phyloP scores from a whole-genome alignment of 768 basidiomycete species.

The Auriscalpium vulgare region DNA sequence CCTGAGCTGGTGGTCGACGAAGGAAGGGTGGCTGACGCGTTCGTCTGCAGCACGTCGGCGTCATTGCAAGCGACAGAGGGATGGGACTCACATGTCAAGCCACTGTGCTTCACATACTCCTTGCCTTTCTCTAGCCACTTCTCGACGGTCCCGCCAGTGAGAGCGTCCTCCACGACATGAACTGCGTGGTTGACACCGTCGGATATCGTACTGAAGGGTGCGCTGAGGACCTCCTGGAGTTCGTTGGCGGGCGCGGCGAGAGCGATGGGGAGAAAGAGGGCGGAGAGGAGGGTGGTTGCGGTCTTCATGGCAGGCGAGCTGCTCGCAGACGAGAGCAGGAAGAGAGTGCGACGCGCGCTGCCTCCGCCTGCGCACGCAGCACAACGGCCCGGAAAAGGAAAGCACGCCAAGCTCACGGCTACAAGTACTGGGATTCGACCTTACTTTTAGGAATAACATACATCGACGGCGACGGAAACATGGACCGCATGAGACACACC shows the following conservation, averaged over 20 bases:
- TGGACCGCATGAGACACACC: slow-evolving; percentile 4
- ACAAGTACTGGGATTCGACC: slow-evolving; percentile 7
- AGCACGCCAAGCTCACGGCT: slow-evolving; percentile 1
- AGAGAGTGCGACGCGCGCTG: not conserved
- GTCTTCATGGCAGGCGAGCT: slow-evolving; percentile 30
- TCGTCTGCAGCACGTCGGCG: slow-evolving; percentile 25
- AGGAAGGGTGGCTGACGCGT: slow-evolving; percentile 30
- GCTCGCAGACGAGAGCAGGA: not conserved
- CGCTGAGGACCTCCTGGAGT: slow-evolving; percentile 34
- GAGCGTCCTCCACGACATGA: slow-evolving; percentile 34
- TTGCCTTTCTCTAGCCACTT: slow-evolving; percentile 57
- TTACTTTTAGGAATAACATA: not conserved
- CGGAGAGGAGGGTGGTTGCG: slow-evolving; percentile 22
- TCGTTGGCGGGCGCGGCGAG: slow-evolving; percentile 33
- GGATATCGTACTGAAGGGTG: slow-evolving; percentile 9
- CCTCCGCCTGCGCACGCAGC: no score
- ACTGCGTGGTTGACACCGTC: slow-evolving; percentile 27
- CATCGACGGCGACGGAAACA: not conserved
- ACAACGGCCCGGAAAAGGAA: not conserved
- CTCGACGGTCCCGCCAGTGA: slow-evolving; percentile 36
- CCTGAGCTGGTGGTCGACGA: slow-evolving; percentile 30
- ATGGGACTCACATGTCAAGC: slow-evolving; percentile 51
- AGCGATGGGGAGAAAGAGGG: slow-evolving; percentile 28
- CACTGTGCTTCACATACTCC: slow-evolving; percentile 63
- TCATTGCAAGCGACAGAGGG: not conserved